phyloP scores from a whole-genome alignment of 2,329 filamentous ascomycete genomes.

The Fusarium nanum region DNA sequence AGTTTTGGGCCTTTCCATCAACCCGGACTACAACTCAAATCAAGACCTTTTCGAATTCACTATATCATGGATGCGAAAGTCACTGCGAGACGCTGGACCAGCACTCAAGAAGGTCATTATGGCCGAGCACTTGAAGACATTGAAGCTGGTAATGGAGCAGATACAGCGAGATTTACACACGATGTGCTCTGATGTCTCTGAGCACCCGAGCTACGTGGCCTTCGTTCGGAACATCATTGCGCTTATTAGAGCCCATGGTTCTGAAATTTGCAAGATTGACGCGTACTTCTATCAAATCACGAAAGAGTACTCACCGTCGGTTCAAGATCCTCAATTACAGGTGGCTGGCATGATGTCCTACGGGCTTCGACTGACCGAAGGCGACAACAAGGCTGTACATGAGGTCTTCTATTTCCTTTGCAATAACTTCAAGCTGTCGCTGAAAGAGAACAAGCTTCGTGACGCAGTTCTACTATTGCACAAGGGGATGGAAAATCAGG shows the following conservation, averaged over 20 bases:
- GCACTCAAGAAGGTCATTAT: slow-evolving; percentile 52
- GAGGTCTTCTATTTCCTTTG: slow-evolving; percentile 68
- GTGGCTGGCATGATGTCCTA: slow-evolving; percentile 67
- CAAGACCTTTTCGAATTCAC: slow-evolving; percentile 61
- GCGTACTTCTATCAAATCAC: slow-evolving; percentile 68
- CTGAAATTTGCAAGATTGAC: slow-evolving; percentile 66
- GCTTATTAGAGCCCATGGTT: slow-evolving; percentile 65
- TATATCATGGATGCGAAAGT: slow-evolving; percentile 63
- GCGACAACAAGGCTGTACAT: slow-evolving; percentile 59
- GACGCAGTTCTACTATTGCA: slow-evolving; percentile 60
- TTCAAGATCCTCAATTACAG: slow-evolving; percentile 67
- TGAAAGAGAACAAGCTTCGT: slow-evolving; percentile 61
- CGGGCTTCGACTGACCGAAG: slow-evolving; percentile 65
- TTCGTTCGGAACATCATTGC: slow-evolving; percentile 66
- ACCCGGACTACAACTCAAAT: slow-evolving; percentile 62
- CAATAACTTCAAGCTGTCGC: slow-evolving; percentile 67
- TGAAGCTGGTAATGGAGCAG: slow-evolving; percentile 64
- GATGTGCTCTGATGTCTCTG: slow-evolving; percentile 50
- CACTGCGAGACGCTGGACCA: slow-evolving; percentile 55
- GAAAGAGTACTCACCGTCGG: slow-evolving; percentile 66
- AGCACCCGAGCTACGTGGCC: slow-evolving; percentile 61
- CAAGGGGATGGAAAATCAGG: slow-evolving; percentile 60
- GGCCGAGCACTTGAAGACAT: slow-evolving; percentile 56
- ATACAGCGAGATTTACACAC: slow-evolving; percentile 63
- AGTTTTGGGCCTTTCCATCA: slow-evolving; percentile 51